A percentile compares a stretch with the other conserved stretches of the same genome.
Conservation (phyloP, 805 yeast species). For the Lachancea sp. region DNA sequence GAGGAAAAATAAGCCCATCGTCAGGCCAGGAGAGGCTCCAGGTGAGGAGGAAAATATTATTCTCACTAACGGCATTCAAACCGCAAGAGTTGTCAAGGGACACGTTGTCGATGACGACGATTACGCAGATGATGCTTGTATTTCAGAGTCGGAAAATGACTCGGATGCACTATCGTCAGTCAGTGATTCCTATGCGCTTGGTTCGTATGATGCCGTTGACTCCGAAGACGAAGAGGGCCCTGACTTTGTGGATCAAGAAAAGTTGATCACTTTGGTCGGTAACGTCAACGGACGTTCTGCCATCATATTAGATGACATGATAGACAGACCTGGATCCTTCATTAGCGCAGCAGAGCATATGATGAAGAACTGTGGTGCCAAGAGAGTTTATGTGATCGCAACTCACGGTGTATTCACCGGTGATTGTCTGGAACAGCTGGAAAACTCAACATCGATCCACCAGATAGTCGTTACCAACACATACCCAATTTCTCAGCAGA, state of each 20-base stretch:
- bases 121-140: conserved; percentile 24
- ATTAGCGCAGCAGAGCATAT: conserved; percentile 98
- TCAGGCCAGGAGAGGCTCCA: conserved; percentile 40
- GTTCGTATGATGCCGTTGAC: conserved; percentile 71
- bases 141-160: conserved; percentile 25
- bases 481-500: conserved; percentile 73
- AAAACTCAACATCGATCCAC: conserved; percentile 76
- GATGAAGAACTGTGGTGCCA: conserved; percentile 93
- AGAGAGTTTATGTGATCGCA: conserved; percentile 80
- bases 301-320: conserved; percentile 92
- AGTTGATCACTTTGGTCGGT: conserved; percentile 92
- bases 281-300: conserved; percentile 90
- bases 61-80: conserved; percentile 75
- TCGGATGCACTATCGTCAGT: conserved; percentile 21
- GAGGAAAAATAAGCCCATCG: conserved; percentile 40
- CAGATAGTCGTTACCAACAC: conserved; percentile 94
- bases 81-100: conserved; percentile 93
- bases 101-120: conserved; percentile 88
- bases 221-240: conserved; percentile 87
- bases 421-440: conserved; percentile 73
- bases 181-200: conserved; percentile 52
- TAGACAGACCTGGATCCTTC: conserved; percentile 89
- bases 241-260: conserved; percentile 56
- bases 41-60: conserved; percentile 61
- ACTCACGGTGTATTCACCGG: conserved; percentile 94